Base-by-base conservation (phyloP, 2,329 filamentous ascomycete species). In the Penicillium digitatum region DNA sequence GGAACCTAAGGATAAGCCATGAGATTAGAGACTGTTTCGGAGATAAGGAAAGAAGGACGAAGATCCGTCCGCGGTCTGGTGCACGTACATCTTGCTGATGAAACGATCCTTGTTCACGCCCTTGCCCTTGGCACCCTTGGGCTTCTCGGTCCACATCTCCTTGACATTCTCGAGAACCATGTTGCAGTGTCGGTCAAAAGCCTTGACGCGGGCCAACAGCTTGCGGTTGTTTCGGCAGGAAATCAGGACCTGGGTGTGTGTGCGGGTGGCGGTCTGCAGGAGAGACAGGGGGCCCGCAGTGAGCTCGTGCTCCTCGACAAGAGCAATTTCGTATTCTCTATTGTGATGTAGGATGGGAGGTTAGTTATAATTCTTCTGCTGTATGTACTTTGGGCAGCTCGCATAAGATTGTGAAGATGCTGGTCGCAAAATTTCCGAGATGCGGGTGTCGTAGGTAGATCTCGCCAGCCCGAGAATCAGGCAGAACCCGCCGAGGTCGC, bases 111-210 rank as follows among this genome's bases (percentile, higher is more conserved):
- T 96, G 80, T 99, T 99, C 60, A 97, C 90, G 53, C 92, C 92
- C 78, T 91, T 92, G 80, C 93, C 94, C 63, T 93, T 93, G 62
- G 87, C 87, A 22, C 88, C 86, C 69, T 89, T 82, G 46, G 93
- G 91, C 53, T 89, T 94, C 79, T 99, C 94, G 10, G 92, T 96
- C 94, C 94, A 99, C 93, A 99, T 97, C 79, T 99, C 94, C 82
- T 95, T 95, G 40, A 95, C 91, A 66, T 96, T 96, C 80, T 96
- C 91, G 45, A 96, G 81, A 3, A 96, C 89, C 94, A 99, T 97
- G 79, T 99, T 99, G 84, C 92, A 97, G 78, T 99, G 94, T 58
- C 94, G 84, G 77, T 99, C 94, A 74, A 99, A 99, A 7, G 94
- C 94, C 81, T 99, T 99, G 70, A 99, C 93, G 62, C 94, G 88